Evolutionary conservation across 768 basidiomycete genomes (phyloP), one percentile per base, ranked within the genome.

Genomic region (Pleurotus djamor): DNA sequence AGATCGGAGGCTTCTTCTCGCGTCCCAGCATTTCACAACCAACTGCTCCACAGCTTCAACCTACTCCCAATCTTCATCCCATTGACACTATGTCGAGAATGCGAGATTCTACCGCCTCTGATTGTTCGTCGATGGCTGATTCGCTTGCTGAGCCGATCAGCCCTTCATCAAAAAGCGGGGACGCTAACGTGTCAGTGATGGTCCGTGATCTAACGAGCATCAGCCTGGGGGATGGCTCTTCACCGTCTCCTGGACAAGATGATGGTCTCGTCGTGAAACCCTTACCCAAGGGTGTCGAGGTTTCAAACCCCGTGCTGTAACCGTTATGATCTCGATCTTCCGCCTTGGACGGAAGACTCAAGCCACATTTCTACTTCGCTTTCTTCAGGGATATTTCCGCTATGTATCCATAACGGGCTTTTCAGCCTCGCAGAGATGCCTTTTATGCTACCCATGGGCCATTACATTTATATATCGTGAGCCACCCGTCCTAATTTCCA

Each of bases 1-100:
- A 89, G 73, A 65, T 92, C 47, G 88, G 88, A 4, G 86, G 85
- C 7, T 85, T 92, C 68, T 75, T 80, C 58, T 77, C 85, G 33
- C 76, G 86, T 60, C 72, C 72, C 17, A 86, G 83, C 65, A 71
- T 81, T 43, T 80, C 85, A 14, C 86, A 84, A 12, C 72, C 72
- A 0, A 68, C 72, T 2, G 63, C 76, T 0, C 16, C 63, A 4
- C 38, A 61, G 33, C 61, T 64, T 13, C 51, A 45, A 8, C 45
- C 70, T 13, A 58, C 66, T 5, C 47, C 37, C 13, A 8, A 36
- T 14, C 37, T 52, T 70, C 61, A 67, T 70, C 58, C 64, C 79
- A 51, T 64, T 70, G 57, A 55, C 58, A 63, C 55, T 66, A 57
- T 52, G 66, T 14, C 64, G 57, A 37, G 60, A 59, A 47, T 51